A percentile compares a stretch with the other conserved stretches of the same genome.
These are phyloP conservation scores for Halophytophthora batemanensis DNA, from an alignment of 352 stramenopile species.

Conservation along the genomic window DNA sequence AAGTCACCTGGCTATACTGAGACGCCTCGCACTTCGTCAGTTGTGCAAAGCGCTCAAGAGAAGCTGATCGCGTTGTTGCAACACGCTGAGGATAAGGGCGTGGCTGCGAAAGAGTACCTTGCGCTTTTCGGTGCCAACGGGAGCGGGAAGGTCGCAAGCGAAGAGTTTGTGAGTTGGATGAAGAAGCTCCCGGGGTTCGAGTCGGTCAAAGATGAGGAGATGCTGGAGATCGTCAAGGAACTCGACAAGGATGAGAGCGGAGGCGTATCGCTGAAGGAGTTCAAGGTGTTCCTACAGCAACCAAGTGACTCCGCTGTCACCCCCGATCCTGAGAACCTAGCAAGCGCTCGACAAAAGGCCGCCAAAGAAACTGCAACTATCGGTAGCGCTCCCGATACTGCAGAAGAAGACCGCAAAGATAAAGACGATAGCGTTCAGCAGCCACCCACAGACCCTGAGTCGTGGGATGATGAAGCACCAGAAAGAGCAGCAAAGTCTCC, in stretches of 20 bases:
- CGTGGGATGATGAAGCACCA: too few species aligned
- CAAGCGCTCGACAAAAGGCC: background rate
- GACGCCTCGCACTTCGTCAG: too few species aligned
- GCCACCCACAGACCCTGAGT: too few species aligned
- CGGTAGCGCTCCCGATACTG: too few species aligned
- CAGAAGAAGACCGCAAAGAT: too few species aligned
- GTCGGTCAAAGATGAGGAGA: constrained; percentile 29
- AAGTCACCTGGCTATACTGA: too few species aligned
- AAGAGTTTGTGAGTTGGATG: constrained; percentile 48
- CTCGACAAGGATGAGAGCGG: constrained; percentile 58
- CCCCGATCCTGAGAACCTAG: background rate
- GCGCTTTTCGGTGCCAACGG: constrained; percentile 51
- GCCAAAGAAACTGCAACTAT: background rate
- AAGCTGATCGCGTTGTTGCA: constrained; percentile 32
- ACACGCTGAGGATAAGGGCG: constrained; percentile 22
- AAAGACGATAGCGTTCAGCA: too few species aligned
- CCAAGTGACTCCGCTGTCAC: background rate
- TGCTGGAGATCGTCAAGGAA: constrained; percentile 28
- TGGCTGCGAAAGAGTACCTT: constrained; percentile 45
- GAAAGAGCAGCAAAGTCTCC: too few species aligned
- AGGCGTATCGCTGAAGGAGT: constrained; percentile 57
- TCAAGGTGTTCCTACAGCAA: constrained; percentile 32
- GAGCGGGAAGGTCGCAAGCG: constrained; percentile 38
- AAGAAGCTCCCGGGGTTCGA: constrained; percentile 47
- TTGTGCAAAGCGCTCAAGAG: constrained; percentile 7